Percentiles rank a stretch among this genome's conserved stretches.
These are phyloP conservation scores for Waitea zeae DNA, from an alignment of 1,284 basidiomycete species.

Conservation along the genomic window DNA sequence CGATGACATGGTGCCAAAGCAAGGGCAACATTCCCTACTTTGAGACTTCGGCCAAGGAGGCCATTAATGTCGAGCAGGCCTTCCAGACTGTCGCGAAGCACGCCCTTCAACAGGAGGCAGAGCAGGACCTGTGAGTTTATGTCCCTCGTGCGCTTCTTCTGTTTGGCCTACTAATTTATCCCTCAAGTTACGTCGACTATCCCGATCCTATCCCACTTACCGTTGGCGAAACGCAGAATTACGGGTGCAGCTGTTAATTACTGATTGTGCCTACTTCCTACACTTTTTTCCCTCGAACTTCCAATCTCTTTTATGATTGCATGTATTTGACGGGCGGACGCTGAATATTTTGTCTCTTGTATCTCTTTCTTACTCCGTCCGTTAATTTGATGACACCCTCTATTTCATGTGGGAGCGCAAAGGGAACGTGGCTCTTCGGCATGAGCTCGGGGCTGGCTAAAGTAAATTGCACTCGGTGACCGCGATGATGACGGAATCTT, in stretches of 20 bases:
- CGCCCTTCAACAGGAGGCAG: conserved; percentile 91
- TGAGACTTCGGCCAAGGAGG: conserved; percentile 99
- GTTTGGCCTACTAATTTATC: conserved; percentile 2
- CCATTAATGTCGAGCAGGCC: conserved; percentile 99
- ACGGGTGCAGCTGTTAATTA: conserved; percentile 86
- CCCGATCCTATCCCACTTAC: conserved; percentile 98
- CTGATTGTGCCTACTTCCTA: too few relatives aligned
- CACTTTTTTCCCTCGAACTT: too few relatives aligned
- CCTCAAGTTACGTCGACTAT: conserved; percentile 84
- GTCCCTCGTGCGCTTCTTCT: neutral
- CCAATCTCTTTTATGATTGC: too few relatives aligned
- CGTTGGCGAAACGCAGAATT: conserved; percentile 80
- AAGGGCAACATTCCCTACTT: conserved; percentile 99
- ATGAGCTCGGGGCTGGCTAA: too few relatives aligned
- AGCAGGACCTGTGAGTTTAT: conserved; percentile 75
- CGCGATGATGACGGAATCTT: too few relatives aligned
- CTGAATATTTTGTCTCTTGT: too few relatives aligned
- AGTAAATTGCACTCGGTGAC: too few relatives aligned
- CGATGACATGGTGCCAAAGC: conserved; percentile 99
- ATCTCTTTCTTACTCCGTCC: too few relatives aligned
- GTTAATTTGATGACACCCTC: too few relatives aligned
- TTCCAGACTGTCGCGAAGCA: conserved; percentile 99
- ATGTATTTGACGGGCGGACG: too few relatives aligned
- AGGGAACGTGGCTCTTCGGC: too few relatives aligned
- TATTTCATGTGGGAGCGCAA: too few relatives aligned